Percentiles rank a stretch among this genome's conserved stretches.
Conservation (phyloP, 345 rosid species). For the Theobroma cacao region DNA sequence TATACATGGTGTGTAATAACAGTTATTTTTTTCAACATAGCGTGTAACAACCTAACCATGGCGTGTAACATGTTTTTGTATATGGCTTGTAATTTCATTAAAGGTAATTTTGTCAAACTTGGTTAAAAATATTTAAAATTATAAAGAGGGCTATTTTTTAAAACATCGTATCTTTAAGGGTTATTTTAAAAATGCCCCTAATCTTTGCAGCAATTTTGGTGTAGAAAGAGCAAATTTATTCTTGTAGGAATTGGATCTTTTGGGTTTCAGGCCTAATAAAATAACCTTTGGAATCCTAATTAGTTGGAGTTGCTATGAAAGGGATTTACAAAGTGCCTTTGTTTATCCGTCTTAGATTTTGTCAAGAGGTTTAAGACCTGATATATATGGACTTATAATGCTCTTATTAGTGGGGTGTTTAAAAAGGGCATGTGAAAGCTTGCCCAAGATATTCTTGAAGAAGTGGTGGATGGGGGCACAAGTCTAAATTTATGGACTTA, state of each 20-base stretch:
- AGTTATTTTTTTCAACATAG: too few relatives aligned
- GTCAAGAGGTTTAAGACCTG: slow-evolving; percentile 55
- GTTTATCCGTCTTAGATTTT: slow-evolving; percentile 47
- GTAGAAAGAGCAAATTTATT: slow-evolving; percentile 51
- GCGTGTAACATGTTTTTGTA: too few relatives aligned
- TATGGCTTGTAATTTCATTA: too few relatives aligned
- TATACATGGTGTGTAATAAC: too few relatives aligned
- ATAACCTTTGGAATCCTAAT: slow-evolving; percentile 68
- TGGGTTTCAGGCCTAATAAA: slow-evolving; percentile 59
- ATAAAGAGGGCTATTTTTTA: too few relatives aligned
- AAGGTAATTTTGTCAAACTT: too few relatives aligned
- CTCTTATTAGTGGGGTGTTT: slow-evolving; percentile 58
- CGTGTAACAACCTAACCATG: too few relatives aligned
- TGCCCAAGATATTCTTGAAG: slow-evolving; percentile 46
- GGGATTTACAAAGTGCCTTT: slow-evolving; percentile 48
- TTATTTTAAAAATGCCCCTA: too few relatives aligned
- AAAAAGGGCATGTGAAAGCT: slow-evolving; percentile 55
- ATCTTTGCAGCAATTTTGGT: slow-evolving; percentile 51
- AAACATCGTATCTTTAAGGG: too few relatives aligned
- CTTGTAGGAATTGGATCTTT: slow-evolving; percentile 48
- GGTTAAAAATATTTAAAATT: too few relatives aligned
- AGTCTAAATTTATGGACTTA: slow-evolving; percentile 41
- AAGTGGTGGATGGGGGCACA: slow-evolving; percentile 50
- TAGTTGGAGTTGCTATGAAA: slow-evolving; percentile 64
- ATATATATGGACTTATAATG: slow-evolving; percentile 44